These are phyloP conservation scores for Leccinum sublutescens DNA, from an alignment of 768 basidiomycete species.

Conservation along the genomic window DNA sequence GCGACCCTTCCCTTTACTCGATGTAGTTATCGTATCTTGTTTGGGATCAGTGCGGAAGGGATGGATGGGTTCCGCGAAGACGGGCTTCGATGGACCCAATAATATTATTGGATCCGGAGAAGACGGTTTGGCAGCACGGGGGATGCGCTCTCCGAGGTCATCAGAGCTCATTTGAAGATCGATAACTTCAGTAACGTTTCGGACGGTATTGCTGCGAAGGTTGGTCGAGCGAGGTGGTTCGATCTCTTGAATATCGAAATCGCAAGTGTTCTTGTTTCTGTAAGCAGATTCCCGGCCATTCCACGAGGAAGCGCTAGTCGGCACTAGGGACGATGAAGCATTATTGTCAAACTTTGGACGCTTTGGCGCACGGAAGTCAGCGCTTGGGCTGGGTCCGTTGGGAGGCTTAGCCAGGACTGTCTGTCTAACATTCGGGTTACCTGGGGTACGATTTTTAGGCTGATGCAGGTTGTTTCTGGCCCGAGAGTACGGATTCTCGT, in stretches of 20 bases:
- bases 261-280: background rate
- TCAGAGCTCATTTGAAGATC: slow-evolving; percentile 16
- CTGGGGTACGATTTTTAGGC: background rate
- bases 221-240: slow-evolving; percentile 1
- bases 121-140: slow-evolving; percentile 10
- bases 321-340: background rate
- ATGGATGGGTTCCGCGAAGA: slow-evolving; percentile 2
- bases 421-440: slow-evolving; percentile 25
- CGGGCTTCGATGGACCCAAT: background rate
- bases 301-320: background rate
- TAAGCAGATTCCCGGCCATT: background rate
- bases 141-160: slow-evolving; percentile 25
- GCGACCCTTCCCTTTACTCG: slow-evolving; percentile 26
- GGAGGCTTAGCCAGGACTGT: slow-evolving; percentile 20
- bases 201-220: background rate
- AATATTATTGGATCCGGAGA: slow-evolving; percentile 27
- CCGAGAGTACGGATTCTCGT: slow-evolving; percentile 17
- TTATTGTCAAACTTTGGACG: slow-evolving; percentile 20
- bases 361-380: slow-evolving; percentile 17
- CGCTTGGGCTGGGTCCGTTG: background rate
- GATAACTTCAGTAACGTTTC: slow-evolving; percentile 23
- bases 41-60: slow-evolving; percentile 24
- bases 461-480: background rate
- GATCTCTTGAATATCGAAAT: slow-evolving; percentile 26
- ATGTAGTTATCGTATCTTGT: background rate